Percentiles rank a stretch among this genome's conserved stretches.
Conservation (phyloP, 225 moss, liverwort and hornwort species). For the Marchantia polymorpha region DNA sequence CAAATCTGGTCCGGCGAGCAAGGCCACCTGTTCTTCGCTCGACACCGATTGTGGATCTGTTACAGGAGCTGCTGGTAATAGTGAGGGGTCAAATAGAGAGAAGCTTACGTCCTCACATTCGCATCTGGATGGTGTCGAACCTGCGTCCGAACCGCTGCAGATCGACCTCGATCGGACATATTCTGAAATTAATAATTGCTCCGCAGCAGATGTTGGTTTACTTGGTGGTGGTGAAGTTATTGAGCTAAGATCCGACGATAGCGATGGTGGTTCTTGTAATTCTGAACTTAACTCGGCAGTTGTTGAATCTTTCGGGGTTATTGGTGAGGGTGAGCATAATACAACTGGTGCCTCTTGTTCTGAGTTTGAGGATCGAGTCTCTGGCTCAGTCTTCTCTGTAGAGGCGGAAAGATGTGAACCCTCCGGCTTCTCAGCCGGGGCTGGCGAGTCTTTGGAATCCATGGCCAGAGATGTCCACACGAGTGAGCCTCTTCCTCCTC, state of each 20-base stretch:
- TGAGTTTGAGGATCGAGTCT: background rate
- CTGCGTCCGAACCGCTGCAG: background rate
- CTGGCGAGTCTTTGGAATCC: conserved; percentile 8
- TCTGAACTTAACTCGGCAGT: background rate
- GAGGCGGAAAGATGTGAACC: background rate
- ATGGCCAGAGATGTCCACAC: background rate
- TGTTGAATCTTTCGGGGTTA: background rate
- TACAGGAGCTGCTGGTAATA: background rate
- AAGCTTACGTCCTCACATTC: background rate
- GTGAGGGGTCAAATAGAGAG: conserved; percentile 1
- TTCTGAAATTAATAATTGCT: background rate
- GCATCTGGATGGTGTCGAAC: background rate
- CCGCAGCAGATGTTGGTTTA: background rate
- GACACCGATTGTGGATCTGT: background rate
- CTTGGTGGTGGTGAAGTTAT: conserved; percentile 12
- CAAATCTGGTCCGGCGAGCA: background rate
- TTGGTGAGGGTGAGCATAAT: background rate
- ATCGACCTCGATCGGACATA: too few species aligned
- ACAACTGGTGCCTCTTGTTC: background rate
- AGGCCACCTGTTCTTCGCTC: background rate
- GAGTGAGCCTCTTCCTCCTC: background rate
- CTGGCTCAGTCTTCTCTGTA: background rate
- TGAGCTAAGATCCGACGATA: background rate
- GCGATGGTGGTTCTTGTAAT: background rate
- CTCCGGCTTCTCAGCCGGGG: background rate